phyloP scores from a whole-genome alignment of 1,284 basidiomycete species.

The Pseudozyma pruni region DNA sequence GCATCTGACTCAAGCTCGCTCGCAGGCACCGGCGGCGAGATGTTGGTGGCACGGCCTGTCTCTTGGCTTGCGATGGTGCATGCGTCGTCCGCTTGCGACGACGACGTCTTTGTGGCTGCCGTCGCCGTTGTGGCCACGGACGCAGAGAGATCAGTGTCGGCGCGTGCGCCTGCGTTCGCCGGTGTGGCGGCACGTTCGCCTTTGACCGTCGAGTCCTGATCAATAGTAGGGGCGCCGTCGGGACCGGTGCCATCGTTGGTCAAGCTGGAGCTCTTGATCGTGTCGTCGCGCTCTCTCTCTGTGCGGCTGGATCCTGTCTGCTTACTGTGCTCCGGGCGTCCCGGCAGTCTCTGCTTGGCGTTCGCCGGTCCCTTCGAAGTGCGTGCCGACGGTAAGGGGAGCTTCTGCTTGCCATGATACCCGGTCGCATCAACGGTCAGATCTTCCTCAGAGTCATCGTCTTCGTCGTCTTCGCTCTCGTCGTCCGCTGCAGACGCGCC shows the following conservation, averaged over 20 bases:
- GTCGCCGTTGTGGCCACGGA: constrained; percentile 12
- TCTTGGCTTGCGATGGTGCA: constrained; percentile 40
- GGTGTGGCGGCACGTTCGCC: neutral
- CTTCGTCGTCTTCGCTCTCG: constrained; percentile 53
- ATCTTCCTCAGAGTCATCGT: constrained; percentile 45
- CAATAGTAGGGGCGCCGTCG: constrained; percentile 68
- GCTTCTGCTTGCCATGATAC: constrained; percentile 13
- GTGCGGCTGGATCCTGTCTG: neutral
- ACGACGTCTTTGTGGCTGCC: constrained; percentile 10
- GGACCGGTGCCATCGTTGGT: constrained; percentile 3
- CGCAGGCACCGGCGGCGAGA: constrained; percentile 25
- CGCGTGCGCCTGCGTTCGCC: neutral
- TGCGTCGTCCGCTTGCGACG: constrained; percentile 31
- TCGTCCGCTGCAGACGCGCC: constrained; percentile 48
- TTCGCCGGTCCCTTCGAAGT: constrained; percentile 3
- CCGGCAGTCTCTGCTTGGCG: constrained; percentile 9
- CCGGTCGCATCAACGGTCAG: constrained; percentile 13
- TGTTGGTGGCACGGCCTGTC: constrained; percentile 23
- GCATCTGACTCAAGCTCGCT: constrained; percentile 55
- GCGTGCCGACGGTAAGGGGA: constrained; percentile 4
- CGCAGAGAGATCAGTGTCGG: constrained; percentile 11
- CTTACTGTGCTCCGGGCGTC: constrained; percentile 4
- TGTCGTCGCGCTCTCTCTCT: constrained; percentile 2
- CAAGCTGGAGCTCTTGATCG: constrained; percentile 4
- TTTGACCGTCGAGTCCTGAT: constrained; percentile 23